phyloP scores from a whole-genome alignment of 2,329 filamentous ascomycete species.

The Pseudogymnoascus sp. region DNA sequence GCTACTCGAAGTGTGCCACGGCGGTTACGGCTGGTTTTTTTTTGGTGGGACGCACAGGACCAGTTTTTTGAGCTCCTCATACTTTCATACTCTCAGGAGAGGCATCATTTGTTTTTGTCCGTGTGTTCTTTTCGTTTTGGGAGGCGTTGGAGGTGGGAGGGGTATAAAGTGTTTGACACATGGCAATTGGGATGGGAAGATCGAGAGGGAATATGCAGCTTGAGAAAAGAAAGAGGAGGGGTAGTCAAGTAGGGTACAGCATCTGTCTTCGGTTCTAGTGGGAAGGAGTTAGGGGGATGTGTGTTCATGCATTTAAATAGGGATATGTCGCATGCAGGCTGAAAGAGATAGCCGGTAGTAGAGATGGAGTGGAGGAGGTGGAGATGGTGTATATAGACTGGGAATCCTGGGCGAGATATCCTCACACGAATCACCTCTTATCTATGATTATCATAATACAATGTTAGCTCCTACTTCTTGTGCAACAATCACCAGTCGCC shows the following conservation, averaged over 20 bases:
- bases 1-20: background rate
- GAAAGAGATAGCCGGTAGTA: background rate
- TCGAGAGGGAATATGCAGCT: background rate
- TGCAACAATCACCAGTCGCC: background rate
- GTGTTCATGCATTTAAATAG: background rate
- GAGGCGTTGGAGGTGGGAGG: background rate
- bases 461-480: background rate
- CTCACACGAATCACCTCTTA: background rate
- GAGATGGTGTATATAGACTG: background rate
- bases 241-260: background rate
- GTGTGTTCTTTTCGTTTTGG: background rate
- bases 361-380: background rate
- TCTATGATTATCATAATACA: background rate
- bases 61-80: background rate
- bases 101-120: background rate
- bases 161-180: conserved; percentile 3
- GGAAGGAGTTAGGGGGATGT: background rate
- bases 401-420: background rate
- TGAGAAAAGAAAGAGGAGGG: background rate
- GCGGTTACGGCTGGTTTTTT: background rate
- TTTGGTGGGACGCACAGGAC: background rate
- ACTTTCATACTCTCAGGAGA: background rate
- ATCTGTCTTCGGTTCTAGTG: background rate
- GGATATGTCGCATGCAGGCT: background rate
- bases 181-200: background rate